A percentile compares a stretch with the other conserved stretches of the same genome.
Conservation (phyloP, 2,329 filamentous ascomycete species). For the Dendryphion nanum region DNA sequence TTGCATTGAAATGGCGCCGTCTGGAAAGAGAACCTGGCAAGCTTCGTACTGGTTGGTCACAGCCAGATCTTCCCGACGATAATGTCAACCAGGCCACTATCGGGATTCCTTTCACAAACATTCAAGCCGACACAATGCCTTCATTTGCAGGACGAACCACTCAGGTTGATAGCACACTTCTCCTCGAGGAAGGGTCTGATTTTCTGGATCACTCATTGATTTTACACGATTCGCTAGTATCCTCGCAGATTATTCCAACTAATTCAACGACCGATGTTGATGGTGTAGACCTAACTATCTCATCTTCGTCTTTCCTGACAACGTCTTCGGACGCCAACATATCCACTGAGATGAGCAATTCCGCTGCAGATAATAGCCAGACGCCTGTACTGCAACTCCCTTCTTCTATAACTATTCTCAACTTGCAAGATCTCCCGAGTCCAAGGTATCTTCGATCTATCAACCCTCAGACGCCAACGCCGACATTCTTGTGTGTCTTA, state of each 20-base stretch:
- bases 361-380: slow-evolving; percentile 7
- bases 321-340: slow-evolving; percentile 37
- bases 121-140: too few species aligned
- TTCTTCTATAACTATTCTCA: slow-evolving; percentile 48
- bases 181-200: slow-evolving; percentile 10
- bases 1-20: slow-evolving; percentile 29
- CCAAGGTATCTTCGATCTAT: slow-evolving; percentile 65
- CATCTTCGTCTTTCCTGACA: slow-evolving; percentile 34
- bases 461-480: slow-evolving; percentile 75
- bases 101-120: too few species aligned
- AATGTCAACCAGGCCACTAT: too few species aligned
- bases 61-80: slow-evolving; percentile 28
- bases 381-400: slow-evolving; percentile 13
- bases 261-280: neutral
- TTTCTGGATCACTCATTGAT: slow-evolving; percentile 80
- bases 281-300: slow-evolving; percentile 28
- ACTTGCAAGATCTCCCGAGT: slow-evolving; percentile 69
- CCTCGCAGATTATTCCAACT: slow-evolving; percentile 51
- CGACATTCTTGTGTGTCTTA: slow-evolving; percentile 78
- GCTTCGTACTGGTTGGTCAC: slow-evolving; percentile 31
- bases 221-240: slow-evolving; percentile 64
- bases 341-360: slow-evolving; percentile 14
- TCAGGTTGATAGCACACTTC: slow-evolving; percentile 28
- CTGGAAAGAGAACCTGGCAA: slow-evolving; percentile 12
- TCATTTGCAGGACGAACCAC: too few species aligned